Evolutionary conservation across 495 filamentous ascomycete genomes (phyloP).

Genomic region (Tuber microsphaerosporum): DNA sequence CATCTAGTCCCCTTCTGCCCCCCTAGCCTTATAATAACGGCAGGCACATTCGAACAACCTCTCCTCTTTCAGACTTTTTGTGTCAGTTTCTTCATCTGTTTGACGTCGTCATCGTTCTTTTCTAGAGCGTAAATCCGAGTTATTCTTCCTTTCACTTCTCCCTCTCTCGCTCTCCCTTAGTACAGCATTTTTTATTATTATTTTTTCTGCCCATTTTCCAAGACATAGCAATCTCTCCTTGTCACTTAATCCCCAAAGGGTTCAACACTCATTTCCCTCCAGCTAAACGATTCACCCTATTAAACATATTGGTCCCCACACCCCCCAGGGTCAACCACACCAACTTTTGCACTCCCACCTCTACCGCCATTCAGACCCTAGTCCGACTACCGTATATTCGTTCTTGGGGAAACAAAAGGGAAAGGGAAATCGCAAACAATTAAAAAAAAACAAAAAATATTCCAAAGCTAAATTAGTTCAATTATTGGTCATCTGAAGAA

Average conservation of each 20-base stretch:
- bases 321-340: not conserved
- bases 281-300: not conserved
- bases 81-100: not conserved
- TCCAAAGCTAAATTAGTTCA: not conserved
- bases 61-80: constrained; percentile 1
- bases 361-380: not conserved
- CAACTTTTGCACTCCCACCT: not conserved
- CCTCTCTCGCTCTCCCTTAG: not conserved
- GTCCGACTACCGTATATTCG: not conserved
- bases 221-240: constrained; percentile 3
- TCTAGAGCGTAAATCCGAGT: not conserved
- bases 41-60: not conserved
- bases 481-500: not conserved
- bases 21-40: not conserved
- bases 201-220: not conserved
- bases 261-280: not conserved
- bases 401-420: not conserved
- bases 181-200: not conserved
- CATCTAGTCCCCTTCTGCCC: not conserved
- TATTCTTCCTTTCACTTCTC: not conserved
- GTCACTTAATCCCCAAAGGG: not conserved
- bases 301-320: not conserved
- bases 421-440: constrained; percentile 1
- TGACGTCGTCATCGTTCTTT: constrained; percentile 3
- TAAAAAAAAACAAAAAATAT: not conserved